Evolutionary conservation across 2,329 filamentous ascomycete genomes (phyloP).

Genomic region (Teratosphaeria pseudoeucalypti): DNA sequence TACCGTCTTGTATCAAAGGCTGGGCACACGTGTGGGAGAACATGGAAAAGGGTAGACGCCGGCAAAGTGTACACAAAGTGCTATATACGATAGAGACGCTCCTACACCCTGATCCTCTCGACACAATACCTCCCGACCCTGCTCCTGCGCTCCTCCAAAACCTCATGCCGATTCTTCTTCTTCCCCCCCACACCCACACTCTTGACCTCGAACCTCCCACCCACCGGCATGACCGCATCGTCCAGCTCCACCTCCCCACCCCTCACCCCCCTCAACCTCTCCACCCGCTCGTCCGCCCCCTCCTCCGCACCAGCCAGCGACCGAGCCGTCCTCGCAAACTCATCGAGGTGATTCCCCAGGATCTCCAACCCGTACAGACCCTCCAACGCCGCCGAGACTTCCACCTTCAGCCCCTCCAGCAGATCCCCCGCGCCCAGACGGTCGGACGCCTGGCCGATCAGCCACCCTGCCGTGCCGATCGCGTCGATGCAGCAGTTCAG

Average conservation of each 20-base stretch:
- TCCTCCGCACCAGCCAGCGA: constrained; percentile 47
- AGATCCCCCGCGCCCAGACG: constrained; percentile 52
- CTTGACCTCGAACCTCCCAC: background rate
- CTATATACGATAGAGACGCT: background rate
- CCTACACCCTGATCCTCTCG: background rate
- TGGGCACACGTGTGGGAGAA: too few species aligned
- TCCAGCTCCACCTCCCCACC: background rate
- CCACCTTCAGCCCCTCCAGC: constrained; percentile 53
- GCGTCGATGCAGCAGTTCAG: constrained; percentile 66
- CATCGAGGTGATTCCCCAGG: background rate
- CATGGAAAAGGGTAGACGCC: too few species aligned
- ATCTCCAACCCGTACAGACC: constrained; percentile 37
- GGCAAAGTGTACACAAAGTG: too few species aligned
- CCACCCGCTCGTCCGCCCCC: background rate
- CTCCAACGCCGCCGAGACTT: constrained; percentile 61
- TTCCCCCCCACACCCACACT: background rate
- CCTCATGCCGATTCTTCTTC: background rate
- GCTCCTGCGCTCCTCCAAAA: background rate
- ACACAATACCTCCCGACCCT: background rate
- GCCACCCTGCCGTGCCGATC: constrained; percentile 64
- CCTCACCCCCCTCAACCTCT: background rate
- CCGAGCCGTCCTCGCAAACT: constrained; percentile 51
- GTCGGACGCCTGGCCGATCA: constrained; percentile 47
- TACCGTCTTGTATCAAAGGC: too few species aligned
- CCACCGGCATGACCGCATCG: background rate